Conservation (phyloP, 129 eudicot genomes). For the Tagetes patula region DNA sequence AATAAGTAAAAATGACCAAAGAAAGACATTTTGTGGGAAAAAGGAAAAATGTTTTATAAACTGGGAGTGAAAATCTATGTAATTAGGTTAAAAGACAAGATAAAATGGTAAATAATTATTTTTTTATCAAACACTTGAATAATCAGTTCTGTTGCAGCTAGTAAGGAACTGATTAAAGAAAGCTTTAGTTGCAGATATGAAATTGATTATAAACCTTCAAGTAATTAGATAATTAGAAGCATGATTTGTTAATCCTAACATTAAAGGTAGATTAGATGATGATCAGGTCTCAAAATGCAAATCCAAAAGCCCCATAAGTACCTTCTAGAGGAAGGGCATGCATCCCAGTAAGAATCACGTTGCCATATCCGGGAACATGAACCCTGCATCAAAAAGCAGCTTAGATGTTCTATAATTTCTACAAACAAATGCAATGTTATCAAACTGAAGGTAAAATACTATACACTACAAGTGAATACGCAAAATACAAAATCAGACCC, state of each 20-base stretch:
- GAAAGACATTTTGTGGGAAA: neutral
- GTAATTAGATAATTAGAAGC: neutral
- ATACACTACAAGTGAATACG: neutral
- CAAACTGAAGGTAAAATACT: neutral
- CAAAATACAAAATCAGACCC: neutral
- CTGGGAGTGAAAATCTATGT: neutral
- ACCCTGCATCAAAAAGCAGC: constrained; percentile 57
- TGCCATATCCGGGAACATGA: constrained; percentile 99
- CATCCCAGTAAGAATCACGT: constrained; percentile 97
- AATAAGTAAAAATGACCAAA: neutral
- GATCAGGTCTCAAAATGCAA: neutral
- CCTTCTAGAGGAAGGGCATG: constrained; percentile 94
- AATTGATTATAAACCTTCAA: neutral
- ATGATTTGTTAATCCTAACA: constrained; percentile 4
- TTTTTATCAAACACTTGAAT: neutral
- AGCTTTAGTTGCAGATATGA: neutral
- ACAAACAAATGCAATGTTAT: neutral
- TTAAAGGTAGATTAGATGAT: neutral
- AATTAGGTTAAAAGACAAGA: neutral
- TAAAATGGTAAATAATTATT: neutral
- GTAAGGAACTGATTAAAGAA: neutral
- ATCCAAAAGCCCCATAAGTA: constrained; percentile 20
- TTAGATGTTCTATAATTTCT: constrained; percentile 2
- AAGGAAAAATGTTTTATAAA: neutral
- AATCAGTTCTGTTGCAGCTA: neutral